Conservation (phyloP, 139 green algal genomes). For the Auxenochlorella pyrenoidosa region DNA sequence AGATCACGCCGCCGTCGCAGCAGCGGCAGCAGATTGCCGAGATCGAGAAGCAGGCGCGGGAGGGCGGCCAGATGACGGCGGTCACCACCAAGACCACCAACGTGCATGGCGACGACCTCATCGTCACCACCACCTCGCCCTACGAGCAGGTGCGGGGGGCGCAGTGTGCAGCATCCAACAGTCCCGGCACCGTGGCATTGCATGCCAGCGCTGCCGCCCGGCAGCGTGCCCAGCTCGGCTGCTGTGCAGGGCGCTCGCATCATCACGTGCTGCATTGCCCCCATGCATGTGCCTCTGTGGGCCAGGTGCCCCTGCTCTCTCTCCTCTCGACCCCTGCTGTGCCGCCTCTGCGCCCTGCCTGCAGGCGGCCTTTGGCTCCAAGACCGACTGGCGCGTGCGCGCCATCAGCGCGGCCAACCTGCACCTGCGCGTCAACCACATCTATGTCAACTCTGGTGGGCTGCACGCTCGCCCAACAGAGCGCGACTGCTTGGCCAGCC, state of each 20-base stretch:
- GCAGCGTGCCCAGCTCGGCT: too few relatives aligned
- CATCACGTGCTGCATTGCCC: too few relatives aligned
- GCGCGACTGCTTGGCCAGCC: neutral
- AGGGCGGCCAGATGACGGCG: constrained; percentile 89
- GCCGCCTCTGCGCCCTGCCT: too few relatives aligned
- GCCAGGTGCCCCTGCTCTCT: neutral
- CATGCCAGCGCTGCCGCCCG: too few relatives aligned
- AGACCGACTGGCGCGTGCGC: constrained; percentile 99
- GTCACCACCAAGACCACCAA: constrained; percentile 96
- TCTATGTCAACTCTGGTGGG: constrained; percentile 93
- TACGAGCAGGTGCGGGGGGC: constrained; percentile 88
- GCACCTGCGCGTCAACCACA: constrained; percentile 99
- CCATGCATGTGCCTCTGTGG: too few relatives aligned
- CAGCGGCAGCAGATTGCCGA: constrained; percentile 99
- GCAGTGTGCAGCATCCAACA: too few relatives aligned
- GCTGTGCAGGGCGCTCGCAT: too few relatives aligned
- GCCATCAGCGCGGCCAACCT: constrained; percentile 97
- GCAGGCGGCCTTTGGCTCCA: constrained; percentile 87
- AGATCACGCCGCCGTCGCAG: constrained; percentile 96
- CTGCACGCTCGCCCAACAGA: neutral
- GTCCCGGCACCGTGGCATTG: too few relatives aligned
- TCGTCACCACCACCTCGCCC: constrained; percentile 96
- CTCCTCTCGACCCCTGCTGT: neutral
- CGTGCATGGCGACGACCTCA: constrained; percentile 97
- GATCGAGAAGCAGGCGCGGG: constrained; percentile 97